Conservation (phyloP, 495 filamentous ascomycete species). For the Cercophora scortea region DNA sequence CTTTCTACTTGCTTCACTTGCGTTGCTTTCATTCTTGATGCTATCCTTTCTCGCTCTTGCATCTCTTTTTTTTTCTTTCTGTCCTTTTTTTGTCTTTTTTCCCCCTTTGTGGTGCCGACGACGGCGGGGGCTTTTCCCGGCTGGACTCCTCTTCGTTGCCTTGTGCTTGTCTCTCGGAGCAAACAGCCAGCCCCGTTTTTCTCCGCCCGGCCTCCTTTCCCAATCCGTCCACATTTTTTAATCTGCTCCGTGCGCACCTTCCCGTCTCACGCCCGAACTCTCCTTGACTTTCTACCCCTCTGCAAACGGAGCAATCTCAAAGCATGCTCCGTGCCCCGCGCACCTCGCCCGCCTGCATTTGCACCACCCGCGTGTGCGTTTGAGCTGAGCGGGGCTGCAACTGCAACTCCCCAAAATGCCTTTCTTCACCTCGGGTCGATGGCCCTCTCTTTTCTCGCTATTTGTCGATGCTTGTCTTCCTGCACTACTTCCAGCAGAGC, state of each 20-base stretch:
- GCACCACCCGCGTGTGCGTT: not conserved
- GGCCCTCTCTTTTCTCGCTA: no score
- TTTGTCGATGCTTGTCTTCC: no score
- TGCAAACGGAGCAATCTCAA: conserved; percentile 13
- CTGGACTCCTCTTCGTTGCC: conserved; percentile 1
- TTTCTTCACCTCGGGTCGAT: no score
- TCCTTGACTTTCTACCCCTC: conserved; percentile 8
- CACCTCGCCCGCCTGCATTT: not conserved
- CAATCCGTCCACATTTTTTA: conserved; percentile 19
- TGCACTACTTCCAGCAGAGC: no score
- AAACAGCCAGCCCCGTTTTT: conserved; percentile 20
- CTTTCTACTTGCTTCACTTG: not conserved
- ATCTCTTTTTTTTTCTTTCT: conserved; percentile 1
- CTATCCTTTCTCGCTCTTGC: conserved; percentile 6
- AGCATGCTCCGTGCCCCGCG: conserved; percentile 9
- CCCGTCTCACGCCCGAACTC: conserved; percentile 18
- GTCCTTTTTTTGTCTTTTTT: not conserved
- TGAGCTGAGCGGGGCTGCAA: not conserved
- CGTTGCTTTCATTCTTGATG: not conserved
- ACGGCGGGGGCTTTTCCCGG: not conserved
- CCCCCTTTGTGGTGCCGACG: not conserved
- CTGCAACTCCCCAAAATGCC: no score
- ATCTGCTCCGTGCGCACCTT: conserved; percentile 22
- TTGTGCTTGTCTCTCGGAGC: conserved; percentile 17
- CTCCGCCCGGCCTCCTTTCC: conserved; percentile 24